These are phyloP conservation scores for Chrysanthemum makinoi DNA, from an alignment of 129 eudicot species.

Conservation along the genomic window DNA sequence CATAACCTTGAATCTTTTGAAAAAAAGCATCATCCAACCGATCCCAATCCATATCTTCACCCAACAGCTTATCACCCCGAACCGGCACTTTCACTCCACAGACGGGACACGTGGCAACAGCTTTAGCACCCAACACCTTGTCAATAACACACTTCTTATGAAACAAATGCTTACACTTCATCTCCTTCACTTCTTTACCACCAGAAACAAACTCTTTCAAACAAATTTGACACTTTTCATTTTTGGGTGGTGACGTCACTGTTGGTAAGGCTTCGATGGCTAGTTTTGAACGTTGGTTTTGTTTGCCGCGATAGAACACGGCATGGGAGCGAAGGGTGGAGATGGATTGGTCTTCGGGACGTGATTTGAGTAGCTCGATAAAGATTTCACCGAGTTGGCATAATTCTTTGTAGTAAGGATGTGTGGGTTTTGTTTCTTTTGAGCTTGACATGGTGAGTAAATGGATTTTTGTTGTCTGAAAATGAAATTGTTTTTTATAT, in stretches of 20 bases:
- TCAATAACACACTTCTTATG: constrained; percentile 46
- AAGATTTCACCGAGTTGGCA: no score
- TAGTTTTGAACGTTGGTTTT: constrained; percentile 22
- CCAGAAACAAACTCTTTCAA: constrained; percentile 32
- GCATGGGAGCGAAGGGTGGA: no score
- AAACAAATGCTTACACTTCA: constrained; percentile 46
- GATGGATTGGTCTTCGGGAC: no score
- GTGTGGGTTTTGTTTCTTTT: no score
- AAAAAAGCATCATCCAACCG: not conserved
- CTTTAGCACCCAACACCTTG: constrained; percentile 48
- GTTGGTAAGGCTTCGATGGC: constrained; percentile 53
- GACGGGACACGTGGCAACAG: constrained; percentile 54
- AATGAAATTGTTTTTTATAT: no score
- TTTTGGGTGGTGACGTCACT: constrained; percentile 25
- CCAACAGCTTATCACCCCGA: constrained; percentile 17
- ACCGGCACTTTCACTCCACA: constrained; percentile 60
- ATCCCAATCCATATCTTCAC: not conserved
- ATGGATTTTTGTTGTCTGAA: no score
- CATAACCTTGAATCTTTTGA: no score
- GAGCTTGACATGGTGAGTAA: no score
- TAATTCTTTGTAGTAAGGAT: no score
- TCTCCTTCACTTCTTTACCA: constrained; percentile 31
- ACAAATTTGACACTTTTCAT: constrained; percentile 57
- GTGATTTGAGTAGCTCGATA: no score
- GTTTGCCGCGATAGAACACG: no score